phyloP scores from a whole-genome alignment of 345 rosid genomes.

The Eucalyptus marginata region DNA sequence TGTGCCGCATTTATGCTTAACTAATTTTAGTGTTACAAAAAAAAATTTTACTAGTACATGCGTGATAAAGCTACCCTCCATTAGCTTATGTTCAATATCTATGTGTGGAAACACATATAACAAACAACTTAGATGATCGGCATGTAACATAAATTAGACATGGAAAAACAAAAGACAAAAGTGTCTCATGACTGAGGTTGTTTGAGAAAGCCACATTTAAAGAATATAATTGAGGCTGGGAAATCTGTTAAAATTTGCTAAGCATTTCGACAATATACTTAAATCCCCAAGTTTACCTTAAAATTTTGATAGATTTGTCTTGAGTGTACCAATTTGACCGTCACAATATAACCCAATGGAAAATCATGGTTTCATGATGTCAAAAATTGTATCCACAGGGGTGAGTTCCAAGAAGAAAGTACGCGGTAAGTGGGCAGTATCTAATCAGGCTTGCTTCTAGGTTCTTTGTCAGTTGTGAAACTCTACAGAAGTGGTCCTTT shows the following conservation, averaged over 20 bases:
- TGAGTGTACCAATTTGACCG: rapidly evolving
- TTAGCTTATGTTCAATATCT: no score
- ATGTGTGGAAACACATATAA: not conserved
- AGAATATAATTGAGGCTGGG: not conserved
- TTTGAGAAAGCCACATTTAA: not conserved
- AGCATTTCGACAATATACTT: rapidly evolving
- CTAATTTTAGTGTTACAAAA: no score
- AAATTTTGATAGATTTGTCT: no score
- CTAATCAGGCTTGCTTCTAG: no score
- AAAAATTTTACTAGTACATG: no score
- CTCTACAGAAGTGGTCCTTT: no score
- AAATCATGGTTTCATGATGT: no score
- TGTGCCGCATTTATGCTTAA: not conserved
- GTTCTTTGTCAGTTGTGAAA: no score
- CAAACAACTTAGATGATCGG: not conserved
- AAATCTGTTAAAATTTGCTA: not conserved
- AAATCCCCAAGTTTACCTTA: rapidly evolving
- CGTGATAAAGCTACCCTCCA: not conserved
- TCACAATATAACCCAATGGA: no score
- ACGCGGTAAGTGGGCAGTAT: no score
- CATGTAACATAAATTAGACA: not conserved
- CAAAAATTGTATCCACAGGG: no score
- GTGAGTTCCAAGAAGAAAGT: no score
- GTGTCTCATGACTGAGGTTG: not conserved
- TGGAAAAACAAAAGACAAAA: not conserved